Percentiles rank a stretch among this genome's conserved stretches.
These are phyloP conservation scores for Echium plantagineum DNA, from an alignment of 257 asterid species.

Conservation along the genomic window DNA sequence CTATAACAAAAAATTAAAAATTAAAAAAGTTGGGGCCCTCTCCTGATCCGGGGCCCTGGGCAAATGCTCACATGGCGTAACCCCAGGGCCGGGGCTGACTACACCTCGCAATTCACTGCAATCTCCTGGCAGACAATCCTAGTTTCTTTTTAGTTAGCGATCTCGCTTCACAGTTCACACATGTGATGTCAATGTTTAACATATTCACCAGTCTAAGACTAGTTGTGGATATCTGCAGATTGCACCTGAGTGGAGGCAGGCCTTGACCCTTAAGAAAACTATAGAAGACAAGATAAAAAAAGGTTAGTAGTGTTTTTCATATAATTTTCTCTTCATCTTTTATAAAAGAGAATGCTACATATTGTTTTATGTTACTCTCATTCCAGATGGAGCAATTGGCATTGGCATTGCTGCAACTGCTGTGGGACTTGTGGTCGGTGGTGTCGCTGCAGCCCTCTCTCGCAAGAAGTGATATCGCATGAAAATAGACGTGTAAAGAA, in stretches of 20 bases:
- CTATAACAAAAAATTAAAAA: no score
- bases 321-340: background rate
- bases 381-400: constrained; percentile 70
- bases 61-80: no score
- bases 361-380: background rate
- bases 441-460: constrained; percentile 56
- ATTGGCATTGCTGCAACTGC: constrained; percentile 86
- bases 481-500: background rate
- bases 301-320: constrained; percentile 24
- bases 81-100: no score
- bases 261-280: constrained; percentile 66
- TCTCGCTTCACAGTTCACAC: background rate
- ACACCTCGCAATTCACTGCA: background rate
- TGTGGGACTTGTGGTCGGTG: constrained; percentile 74
- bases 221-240: constrained; percentile 24
- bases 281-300: constrained; percentile 75
- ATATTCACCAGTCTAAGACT: background rate
- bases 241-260: constrained; percentile 91
- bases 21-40: no score
- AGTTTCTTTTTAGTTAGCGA: background rate
- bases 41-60: no score
- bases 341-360: background rate
- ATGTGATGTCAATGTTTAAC: background rate
- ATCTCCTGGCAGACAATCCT: background rate
- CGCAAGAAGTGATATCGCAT: constrained; percentile 50